Evolutionary conservation across 371 early-diverging fungal genomes (phyloP).

Genomic region (Mucor racemosus): DNA sequence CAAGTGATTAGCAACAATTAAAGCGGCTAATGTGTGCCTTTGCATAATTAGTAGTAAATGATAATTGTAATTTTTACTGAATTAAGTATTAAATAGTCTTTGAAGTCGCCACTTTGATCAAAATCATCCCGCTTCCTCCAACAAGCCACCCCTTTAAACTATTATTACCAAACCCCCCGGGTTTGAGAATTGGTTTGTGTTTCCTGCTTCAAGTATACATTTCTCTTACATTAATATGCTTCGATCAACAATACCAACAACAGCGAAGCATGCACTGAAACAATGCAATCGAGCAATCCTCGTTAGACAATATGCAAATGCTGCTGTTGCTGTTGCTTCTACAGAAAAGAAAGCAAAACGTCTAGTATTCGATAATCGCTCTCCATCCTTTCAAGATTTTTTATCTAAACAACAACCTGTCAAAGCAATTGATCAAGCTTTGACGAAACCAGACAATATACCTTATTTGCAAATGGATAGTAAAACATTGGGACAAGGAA

Average conservation of each 20-base stretch:
- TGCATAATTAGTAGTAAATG: no score
- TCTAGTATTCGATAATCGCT: constrained; percentile 68
- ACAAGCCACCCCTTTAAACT: background rate
- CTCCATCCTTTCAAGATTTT: constrained; percentile 73
- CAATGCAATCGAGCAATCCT: background rate
- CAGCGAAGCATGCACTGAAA: background rate
- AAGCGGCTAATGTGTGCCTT: no score
- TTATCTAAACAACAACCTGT: constrained; percentile 22
- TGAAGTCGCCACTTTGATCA: background rate
- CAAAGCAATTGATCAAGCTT: constrained; percentile 15
- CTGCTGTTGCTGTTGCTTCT: constrained; percentile 6
- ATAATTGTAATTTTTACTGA: no score
- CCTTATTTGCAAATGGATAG: constrained; percentile 61
- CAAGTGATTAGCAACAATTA: no score
- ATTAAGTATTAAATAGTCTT: background rate
- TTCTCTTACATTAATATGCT: constrained; percentile 4
- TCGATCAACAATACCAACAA: background rate
- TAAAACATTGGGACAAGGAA: constrained; percentile 44
- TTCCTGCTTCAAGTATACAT: background rate
- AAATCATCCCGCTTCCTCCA: background rate
- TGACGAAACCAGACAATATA: constrained; percentile 43
- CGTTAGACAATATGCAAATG: background rate
- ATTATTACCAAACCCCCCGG: constrained; percentile 1
- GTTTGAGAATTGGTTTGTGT: constrained; percentile 4
- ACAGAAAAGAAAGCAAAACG: constrained; percentile 29